Evolutionary conservation across 2,329 filamentous ascomycete species (phyloP).

Genomic region (Curvularia eragrostidis): DNA sequence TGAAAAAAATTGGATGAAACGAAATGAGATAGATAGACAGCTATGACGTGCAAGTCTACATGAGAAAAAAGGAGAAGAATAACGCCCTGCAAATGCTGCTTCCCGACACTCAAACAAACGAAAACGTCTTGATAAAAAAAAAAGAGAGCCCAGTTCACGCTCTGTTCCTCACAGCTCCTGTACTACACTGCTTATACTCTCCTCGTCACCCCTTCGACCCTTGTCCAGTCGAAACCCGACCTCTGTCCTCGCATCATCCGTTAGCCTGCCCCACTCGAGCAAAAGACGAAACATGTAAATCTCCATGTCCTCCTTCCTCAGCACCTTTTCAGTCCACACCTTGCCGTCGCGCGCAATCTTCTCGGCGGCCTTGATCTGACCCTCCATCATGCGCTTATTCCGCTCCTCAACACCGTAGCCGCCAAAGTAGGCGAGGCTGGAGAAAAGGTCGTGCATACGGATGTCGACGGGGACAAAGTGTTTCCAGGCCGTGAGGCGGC

Average conservation of each 20-base stretch:
- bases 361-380: constrained; percentile 37
- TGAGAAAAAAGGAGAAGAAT: too few relatives aligned
- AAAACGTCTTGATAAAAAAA: not conserved
- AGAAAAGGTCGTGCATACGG: constrained; percentile 75
- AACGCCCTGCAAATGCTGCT: constrained; percentile 14
- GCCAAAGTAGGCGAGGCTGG: constrained; percentile 74
- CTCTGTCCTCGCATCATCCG: constrained; percentile 44
- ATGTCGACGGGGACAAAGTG: constrained; percentile 82
- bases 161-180: constrained; percentile 3
- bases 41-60: not conserved
- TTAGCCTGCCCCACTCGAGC: constrained; percentile 67
- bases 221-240: constrained; percentile 42
- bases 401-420: constrained; percentile 37
- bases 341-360: constrained; percentile 42
- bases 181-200: not conserved
- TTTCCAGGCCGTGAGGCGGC: constrained; percentile 75
- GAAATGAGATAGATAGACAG: not conserved
- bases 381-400: constrained; percentile 38
- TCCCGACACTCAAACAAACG: not conserved
- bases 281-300: constrained; percentile 80
- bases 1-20: not conserved
- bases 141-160: not conserved
- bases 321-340: constrained; percentile 45
- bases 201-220: constrained; percentile 8
- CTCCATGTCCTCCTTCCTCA: constrained; percentile 68